Base-by-base conservation (phyloP, 2,329 filamentous ascomycete species). In the Calcarisporium arbuscula region DNA sequence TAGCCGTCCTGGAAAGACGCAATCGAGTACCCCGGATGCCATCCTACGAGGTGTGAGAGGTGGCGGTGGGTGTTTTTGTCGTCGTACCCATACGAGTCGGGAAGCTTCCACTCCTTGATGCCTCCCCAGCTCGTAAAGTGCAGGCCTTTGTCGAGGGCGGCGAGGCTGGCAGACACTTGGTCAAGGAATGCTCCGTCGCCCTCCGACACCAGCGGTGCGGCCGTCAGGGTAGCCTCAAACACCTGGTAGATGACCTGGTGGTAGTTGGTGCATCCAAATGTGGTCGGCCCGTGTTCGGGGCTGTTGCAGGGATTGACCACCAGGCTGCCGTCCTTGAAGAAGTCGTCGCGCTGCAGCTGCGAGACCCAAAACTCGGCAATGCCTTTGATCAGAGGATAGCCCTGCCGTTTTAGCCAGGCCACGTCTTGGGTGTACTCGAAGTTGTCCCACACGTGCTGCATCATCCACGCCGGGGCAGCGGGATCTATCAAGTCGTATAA, bases 271-370 rank as follows among this genome's bases (percentile, higher is more conserved):
- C 71, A 75, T 7, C 60, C 70, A 35, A 74, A 74, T 0, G 70
- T 74, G 5, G 65, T 67, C 2, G 65, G 63, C 0, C 73, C 72
- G 25, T 71, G 70, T 48, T 78, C 73, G 2, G 74, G 69, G n/a
- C 67, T 72, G 36, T 70, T 75, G 50, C 73, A 78, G 0, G 72
- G 73, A 42, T 73, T 75, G 2, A 70, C 71, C 0, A 77, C 71
- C 4, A 75, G 58, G 0, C 64, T 67, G 8, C 62, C 61, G 35
- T 77, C 74, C 4, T 68, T 59, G 42, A 56, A 67, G 50, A 65
- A 72, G 1, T 38, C 34, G 44, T 77, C 74, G 5, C 58, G 46
- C 36, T 72, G 67, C 1, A 78, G 60, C 43, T 74, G 65, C 6
- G 62, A 65, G 4, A 76, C 55, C 69, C 73, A 77, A 52, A 77